Evolutionary conservation across 306 rosid species (phyloP).

Genomic region (Abrus pulchellus): DNA sequence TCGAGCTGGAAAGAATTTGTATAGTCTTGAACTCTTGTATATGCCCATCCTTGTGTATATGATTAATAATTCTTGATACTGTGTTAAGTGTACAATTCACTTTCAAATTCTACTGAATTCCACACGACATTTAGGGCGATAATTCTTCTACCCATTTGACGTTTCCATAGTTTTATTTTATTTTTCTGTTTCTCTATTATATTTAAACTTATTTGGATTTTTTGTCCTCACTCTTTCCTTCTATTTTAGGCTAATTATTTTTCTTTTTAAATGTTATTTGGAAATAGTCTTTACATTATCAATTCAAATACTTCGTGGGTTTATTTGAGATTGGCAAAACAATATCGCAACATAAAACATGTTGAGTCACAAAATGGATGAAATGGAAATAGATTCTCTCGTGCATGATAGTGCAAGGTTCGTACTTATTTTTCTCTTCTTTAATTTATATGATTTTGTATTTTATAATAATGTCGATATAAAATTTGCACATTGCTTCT

Average conservation of each 20-base stretch:
- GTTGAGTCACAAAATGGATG: neutral
- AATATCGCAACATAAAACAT: neutral
- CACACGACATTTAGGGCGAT: conserved; percentile 4
- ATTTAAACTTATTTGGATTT: neutral
- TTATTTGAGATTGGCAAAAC: neutral
- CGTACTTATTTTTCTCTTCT: neutral
- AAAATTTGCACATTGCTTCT: too few relatives aligned
- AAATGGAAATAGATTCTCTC: too few relatives aligned
- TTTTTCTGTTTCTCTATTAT: neutral
- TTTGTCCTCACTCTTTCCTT: neutral
- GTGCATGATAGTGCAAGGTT: neutral
- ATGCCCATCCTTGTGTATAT: conserved; percentile 49
- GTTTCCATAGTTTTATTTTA: neutral
- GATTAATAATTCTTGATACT: conserved; percentile 33
- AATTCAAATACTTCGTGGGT: neutral
- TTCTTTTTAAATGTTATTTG: neutral
- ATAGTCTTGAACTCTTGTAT: conserved; percentile 48
- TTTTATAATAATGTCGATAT: too few relatives aligned
- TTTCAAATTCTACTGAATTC: conserved; percentile 20
- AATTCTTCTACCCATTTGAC: neutral
- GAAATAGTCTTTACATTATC: neutral
- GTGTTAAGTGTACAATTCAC: conserved; percentile 31
- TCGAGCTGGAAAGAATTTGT: conserved; percentile 44
- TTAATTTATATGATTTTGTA: too few relatives aligned
- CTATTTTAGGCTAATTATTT: neutral